These are phyloP conservation scores for Achlya hypogyna DNA, from an alignment of 352 stramenopile genomes.

Conservation along the genomic window DNA sequence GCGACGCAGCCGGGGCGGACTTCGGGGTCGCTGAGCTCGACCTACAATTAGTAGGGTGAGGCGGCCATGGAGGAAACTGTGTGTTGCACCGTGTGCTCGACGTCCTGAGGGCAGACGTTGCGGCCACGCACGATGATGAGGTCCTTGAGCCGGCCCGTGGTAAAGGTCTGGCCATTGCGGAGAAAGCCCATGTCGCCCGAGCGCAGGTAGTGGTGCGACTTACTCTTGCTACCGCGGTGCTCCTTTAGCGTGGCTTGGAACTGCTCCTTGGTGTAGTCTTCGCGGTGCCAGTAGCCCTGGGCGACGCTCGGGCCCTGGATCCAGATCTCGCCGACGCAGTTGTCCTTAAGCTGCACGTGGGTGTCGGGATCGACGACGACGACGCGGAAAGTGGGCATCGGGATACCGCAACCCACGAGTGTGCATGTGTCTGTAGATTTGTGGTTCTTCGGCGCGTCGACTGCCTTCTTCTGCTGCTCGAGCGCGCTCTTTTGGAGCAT, in stretches of 20 bases:
- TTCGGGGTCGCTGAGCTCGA: slow-evolving; percentile 51
- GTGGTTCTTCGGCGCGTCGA: slow-evolving; percentile 26
- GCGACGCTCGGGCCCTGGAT: slow-evolving; percentile 73
- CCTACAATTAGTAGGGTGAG: too few species aligned
- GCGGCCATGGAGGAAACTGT: too few species aligned
- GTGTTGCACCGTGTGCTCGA: slow-evolving; percentile 44
- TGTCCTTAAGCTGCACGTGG: slow-evolving; percentile 34
- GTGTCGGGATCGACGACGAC: slow-evolving; percentile 54
- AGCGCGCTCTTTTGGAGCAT: slow-evolving; percentile 51
- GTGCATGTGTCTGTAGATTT: slow-evolving; percentile 27
- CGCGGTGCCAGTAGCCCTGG: slow-evolving; percentile 61
- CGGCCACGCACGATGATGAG: slow-evolving; percentile 78
- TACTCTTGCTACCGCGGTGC: slow-evolving; percentile 24
- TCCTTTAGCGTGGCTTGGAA: slow-evolving; percentile 43
- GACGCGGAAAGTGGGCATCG: slow-evolving; percentile 66
- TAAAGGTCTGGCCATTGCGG: slow-evolving; percentile 54
- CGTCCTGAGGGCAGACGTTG: slow-evolving; percentile 68
- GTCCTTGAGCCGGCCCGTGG: slow-evolving; percentile 70
- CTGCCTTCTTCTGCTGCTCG: slow-evolving; percentile 44
- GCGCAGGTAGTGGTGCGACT: slow-evolving; percentile 31
- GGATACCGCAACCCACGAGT: slow-evolving; percentile 67
- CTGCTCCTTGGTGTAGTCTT: slow-evolving; percentile 59
- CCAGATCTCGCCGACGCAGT: slow-evolving; percentile 89
- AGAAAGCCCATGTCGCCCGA: slow-evolving; percentile 76
- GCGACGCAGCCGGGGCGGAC: slow-evolving; percentile 65